Percentiles rank a stretch among this genome's conserved stretches.
These are phyloP conservation scores for Pyrenochaeta sp. DNA, from an alignment of 2,329 filamentous ascomycete genomes.

Conservation along the genomic window DNA sequence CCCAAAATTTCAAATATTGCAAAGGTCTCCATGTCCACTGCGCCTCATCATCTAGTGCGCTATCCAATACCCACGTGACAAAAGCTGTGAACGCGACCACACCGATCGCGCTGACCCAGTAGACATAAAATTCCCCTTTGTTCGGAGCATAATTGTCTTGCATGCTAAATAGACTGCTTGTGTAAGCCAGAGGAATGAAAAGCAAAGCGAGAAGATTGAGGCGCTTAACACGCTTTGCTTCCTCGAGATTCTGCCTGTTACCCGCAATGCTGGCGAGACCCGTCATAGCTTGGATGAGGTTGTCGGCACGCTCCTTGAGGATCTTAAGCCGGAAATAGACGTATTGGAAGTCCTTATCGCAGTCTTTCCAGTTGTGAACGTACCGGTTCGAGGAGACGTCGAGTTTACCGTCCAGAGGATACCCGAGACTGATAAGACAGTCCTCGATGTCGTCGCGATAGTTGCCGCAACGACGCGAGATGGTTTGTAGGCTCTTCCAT, in stretches of 20 bases:
- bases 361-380: slow-evolving; percentile 31
- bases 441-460: slow-evolving; percentile 47
- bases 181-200: slow-evolving; percentile 46
- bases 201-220: slow-evolving; percentile 42
- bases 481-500: slow-evolving; percentile 42
- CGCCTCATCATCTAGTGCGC: slow-evolving; percentile 37
- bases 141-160: slow-evolving; percentile 40
- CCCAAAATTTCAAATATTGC: slow-evolving; percentile 22
- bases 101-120: slow-evolving; percentile 39
- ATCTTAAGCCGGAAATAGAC: slow-evolving; percentile 42
- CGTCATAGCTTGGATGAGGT: slow-evolving; percentile 44
- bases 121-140: slow-evolving; percentile 38
- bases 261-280: slow-evolving; percentile 44
- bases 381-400: not conserved
- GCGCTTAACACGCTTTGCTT: slow-evolving; percentile 44
- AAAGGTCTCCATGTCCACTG: slow-evolving; percentile 29
- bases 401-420: slow-evolving; percentile 20
- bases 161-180: slow-evolving; percentile 44
- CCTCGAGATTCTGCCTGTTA: slow-evolving; percentile 43
- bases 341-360: slow-evolving; percentile 42
- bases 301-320: slow-evolving; percentile 43
- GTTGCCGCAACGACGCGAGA: slow-evolving; percentile 44
- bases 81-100: slow-evolving; percentile 33
- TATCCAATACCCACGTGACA: slow-evolving; percentile 35
- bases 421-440: slow-evolving; percentile 37